These are phyloP conservation scores for Xylariaceae sp. DNA, from an alignment of 2,329 filamentous ascomycete genomes.

Conservation along the genomic window DNA sequence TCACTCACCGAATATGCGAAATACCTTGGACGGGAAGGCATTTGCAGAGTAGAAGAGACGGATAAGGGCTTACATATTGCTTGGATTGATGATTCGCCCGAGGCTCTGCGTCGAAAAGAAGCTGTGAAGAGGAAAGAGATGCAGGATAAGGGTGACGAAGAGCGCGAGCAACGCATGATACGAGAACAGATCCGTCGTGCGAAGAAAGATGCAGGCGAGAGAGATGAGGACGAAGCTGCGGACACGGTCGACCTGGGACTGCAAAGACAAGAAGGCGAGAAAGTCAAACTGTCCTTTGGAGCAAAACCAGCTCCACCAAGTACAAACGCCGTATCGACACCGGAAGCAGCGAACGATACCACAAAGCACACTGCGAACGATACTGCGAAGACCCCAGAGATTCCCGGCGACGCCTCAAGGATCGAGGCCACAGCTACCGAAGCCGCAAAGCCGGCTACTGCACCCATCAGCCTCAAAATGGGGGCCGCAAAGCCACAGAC, in stretches of 20 bases:
- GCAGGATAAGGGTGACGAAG: slow-evolving; percentile 87
- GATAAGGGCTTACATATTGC: slow-evolving; percentile 80
- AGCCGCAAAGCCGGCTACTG: slow-evolving; percentile 35
- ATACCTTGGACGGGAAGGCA: slow-evolving; percentile 77
- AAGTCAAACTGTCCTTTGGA: slow-evolving; percentile 70
- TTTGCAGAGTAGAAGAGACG: slow-evolving; percentile 87
- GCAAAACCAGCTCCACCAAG: slow-evolving; percentile 34
- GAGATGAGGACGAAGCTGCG: slow-evolving; percentile 40
- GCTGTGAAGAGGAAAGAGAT: slow-evolving; percentile 79
- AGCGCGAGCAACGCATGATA: slow-evolving; percentile 79
- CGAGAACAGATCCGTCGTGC: slow-evolving; percentile 80
- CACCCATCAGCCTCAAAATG: slow-evolving; percentile 62
- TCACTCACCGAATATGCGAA: slow-evolving; percentile 89
- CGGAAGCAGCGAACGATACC: slow-evolving; percentile 21
- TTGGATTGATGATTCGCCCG: slow-evolving; percentile 90
- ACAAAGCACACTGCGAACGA: neutral
- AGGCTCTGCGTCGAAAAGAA: slow-evolving; percentile 76
- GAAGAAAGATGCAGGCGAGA: slow-evolving; percentile 49
- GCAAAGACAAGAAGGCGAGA: slow-evolving; percentile 68
- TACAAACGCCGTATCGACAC: slow-evolving; percentile 14
- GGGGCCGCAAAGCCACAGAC: slow-evolving; percentile 60
- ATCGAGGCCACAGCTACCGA: slow-evolving; percentile 1
- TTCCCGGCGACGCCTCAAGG: neutral
- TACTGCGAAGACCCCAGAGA: neutral
- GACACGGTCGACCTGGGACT: slow-evolving; percentile 45